These are phyloP conservation scores for Debaryomyces sp. DNA, from an alignment of 1,139 yeast species.

Conservation along the genomic window DNA sequence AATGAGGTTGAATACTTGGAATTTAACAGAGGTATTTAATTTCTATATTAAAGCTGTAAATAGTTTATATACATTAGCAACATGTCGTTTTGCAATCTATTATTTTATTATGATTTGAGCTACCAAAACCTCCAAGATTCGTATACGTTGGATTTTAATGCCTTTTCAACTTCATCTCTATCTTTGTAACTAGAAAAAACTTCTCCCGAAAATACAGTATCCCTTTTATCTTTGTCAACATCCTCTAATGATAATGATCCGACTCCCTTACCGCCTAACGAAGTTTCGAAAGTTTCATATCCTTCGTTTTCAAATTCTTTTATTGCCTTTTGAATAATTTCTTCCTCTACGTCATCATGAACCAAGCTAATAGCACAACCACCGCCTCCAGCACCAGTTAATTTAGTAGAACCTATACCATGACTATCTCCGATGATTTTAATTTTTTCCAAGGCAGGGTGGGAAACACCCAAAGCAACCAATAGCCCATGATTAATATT, in stretches of 20 bases:
- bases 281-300: constrained; percentile 79
- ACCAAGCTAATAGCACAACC: constrained; percentile 95
- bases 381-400: constrained; percentile 99
- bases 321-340: constrained; percentile 33
- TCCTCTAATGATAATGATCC: constrained; percentile 46
- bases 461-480: constrained; percentile 88
- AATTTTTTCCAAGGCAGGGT: constrained; percentile 79
- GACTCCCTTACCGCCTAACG: constrained; percentile 89
- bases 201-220: constrained; percentile 32
- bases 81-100: constrained; percentile 4
- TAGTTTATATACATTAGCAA: constrained; percentile 3
- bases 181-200: constrained; percentile 37
- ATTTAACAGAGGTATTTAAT: constrained; percentile 89
- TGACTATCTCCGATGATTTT: constrained; percentile 62
- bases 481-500: constrained; percentile 86
- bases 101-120: constrained; percentile 3
- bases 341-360: constrained; percentile 46
- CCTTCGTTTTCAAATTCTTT: constrained; percentile 50
- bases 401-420: constrained; percentile 81
- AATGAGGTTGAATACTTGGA: constrained; percentile 61
- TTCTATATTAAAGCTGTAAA: constrained; percentile 2
- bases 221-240: constrained; percentile 15
- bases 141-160: constrained; percentile 43
- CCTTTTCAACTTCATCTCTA: constrained; percentile 50
- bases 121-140: constrained; percentile 67